Evolutionary conservation across 164 flowering plant species (phyloP), one percentile per base, ranked within the genome.

Genomic region (Vitis amurensis): DNA sequence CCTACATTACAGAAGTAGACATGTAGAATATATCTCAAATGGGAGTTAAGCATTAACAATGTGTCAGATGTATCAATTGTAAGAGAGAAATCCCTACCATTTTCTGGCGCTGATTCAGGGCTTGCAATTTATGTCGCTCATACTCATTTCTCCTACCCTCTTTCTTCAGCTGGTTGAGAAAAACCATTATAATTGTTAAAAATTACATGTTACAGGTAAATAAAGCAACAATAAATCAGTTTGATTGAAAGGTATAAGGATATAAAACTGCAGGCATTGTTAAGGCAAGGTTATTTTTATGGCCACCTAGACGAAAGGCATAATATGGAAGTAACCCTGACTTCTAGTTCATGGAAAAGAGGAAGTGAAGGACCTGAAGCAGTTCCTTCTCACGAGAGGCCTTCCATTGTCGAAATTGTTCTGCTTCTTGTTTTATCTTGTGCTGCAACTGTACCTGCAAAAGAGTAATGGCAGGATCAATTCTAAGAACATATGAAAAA

Each of bases 391-490:
- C 98, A 48, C 98, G 85, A 68, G 91, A 86, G 74, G 97, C 93
- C 79, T 92, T 92, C 98, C 98, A 94, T 71, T 81, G 91, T 64
- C 98, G 90, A 82, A 94, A 94, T 75, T 94, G 97, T 71, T 94
- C 98, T 27, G 97, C 88, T 68, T 91, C 98, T 82, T 89, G 98
- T 74, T 94, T 94, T 66, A 94, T 94, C 76, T 82, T 91, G 63
- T 94, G 87, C 74, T 92, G 98, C 84, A 94, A 78, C 75, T 94
- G 97, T 77, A 94, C 97, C 98, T 92, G 68, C 8, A 74, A 48
- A 37, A 31, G 59, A 72, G 50, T 55, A 55, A 57, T 1, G 16
- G 69, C 31, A 67, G 49, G 15, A 64, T 4, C 50, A 12, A 48
- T 30, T 50, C 66, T 11, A 58, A 6, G 55, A 56, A 44, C 13